phyloP scores from a whole-genome alignment of 495 filamentous ascomycete genomes.

The Penicillium paradoxum region DNA sequence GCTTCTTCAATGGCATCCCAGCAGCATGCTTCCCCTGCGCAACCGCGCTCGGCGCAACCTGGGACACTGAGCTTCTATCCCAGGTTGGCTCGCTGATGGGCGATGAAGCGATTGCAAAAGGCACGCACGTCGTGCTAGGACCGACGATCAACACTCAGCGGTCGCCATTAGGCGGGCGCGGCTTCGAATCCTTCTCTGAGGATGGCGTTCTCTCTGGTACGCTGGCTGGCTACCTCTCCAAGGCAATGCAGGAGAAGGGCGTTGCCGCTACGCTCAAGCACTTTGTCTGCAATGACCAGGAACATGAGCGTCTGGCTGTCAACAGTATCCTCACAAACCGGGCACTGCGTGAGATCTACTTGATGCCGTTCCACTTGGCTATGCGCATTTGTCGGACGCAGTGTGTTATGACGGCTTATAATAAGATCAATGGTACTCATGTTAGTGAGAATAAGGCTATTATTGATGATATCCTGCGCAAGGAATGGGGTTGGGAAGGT shows the following conservation, averaged over 20 bases:
- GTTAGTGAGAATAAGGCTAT: conserved; percentile 62
- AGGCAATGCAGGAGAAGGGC: conserved; percentile 65
- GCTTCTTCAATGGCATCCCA: conserved; percentile 66
- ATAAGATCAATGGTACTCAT: conserved; percentile 67
- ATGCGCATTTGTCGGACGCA: conserved; percentile 58
- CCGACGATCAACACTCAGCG: conserved; percentile 78
- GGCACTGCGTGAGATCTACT: conserved; percentile 72
- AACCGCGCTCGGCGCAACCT: conserved; percentile 68
- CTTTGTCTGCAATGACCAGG: conserved; percentile 78
- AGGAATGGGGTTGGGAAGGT: conserved; percentile 69
- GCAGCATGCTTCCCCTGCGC: conserved; percentile 67
- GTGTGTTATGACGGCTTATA: conserved; percentile 73
- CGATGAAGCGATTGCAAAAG: conserved; percentile 64
- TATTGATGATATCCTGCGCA: conserved; percentile 59
- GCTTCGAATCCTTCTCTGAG: conserved; percentile 77
- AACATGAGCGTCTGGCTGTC: conserved; percentile 65
- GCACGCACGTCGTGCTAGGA: conserved; percentile 64
- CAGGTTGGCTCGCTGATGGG: conserved; percentile 59
- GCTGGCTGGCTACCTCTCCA: conserved; percentile 60
- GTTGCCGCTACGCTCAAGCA: conserved; percentile 74
- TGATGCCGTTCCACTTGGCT: conserved; percentile 68
- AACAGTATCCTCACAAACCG: conserved; percentile 62
- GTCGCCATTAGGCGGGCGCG: conserved; percentile 68
- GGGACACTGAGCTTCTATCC: conserved; percentile 57
- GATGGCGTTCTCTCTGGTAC: conserved; percentile 68